These are phyloP conservation scores for Fusarium foetens DNA, from an alignment of 2,329 filamentous ascomycete species.

Conservation along the genomic window DNA sequence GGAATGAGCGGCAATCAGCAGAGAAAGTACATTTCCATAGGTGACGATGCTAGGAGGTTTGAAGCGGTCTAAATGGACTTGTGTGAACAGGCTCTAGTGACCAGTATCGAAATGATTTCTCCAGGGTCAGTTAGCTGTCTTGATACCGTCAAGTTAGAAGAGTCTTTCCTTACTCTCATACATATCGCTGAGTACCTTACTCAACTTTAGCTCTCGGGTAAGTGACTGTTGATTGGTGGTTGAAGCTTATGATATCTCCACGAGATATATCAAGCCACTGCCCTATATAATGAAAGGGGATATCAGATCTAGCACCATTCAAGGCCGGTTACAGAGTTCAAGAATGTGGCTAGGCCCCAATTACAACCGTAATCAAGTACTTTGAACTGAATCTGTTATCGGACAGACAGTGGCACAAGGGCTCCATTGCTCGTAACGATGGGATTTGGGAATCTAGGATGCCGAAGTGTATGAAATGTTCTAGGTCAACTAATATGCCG, in stretches of 20 bases:
- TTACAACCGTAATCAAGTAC: neutral
- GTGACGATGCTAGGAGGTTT: too few species aligned
- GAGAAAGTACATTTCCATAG: neutral
- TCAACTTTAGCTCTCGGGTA: neutral
- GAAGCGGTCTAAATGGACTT: too few species aligned
- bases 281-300: neutral
- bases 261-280: too few species aligned
- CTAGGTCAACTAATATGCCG: too few species aligned
- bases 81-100: accelerated
- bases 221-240: too few species aligned
- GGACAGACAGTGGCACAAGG: neutral
- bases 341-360: accelerated
- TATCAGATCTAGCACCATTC: neutral
- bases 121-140: neutral
- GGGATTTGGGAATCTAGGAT: neutral
- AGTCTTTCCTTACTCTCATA: neutral
- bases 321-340: neutral
- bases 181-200: neutral
- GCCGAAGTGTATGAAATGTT: neutral
- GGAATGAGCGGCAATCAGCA: neutral
- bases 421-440: neutral
- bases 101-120: neutral
- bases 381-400: neutral
- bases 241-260: too few species aligned
- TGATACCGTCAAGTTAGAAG: accelerated